Evolutionary conservation across 345 rosid species (phyloP), one percentile per base, ranked within the genome.

Genomic region (Syzygium grande): DNA sequence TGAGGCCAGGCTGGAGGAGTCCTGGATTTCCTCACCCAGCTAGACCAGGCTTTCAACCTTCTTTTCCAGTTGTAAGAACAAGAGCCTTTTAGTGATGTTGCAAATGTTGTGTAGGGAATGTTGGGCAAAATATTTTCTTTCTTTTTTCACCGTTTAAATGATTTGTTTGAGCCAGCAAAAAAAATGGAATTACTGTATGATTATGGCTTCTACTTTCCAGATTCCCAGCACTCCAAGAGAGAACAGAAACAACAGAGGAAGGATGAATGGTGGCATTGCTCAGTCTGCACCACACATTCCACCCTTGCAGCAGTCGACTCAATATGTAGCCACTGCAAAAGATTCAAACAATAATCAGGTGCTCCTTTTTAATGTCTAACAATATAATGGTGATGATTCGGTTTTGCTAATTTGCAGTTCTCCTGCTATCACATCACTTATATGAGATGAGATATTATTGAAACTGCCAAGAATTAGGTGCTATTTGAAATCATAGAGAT

Each of bases 1-100:
- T 93, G 90, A 91, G 95, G 90, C 92, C 94, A 25, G 93, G 91
- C 23, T 94, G 97, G 96, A 90, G 94, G 88, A 86, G 92, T 23
- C 90, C 89, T 88, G 91, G 92, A 85, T 88, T 94, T 89, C 90
- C 89, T 46, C 92, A 94, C 87, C 90, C 94, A 84, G 56, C 92
- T 78, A 92, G 94, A 83, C 95, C 96, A 51, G 85, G 88, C 83
- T 92, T 89, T 90, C 95, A 92, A 89, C 90, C 93, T 77, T 52
- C 97, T 59, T 84, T 92, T 85, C 92, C 95, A 52, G 86, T 87
- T 89, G 96, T 94, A 90, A 85, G 91, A 88, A 29, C n/a, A 9
- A 34, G 11, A 23, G 58, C 52, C 65, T 43, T 12, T 54, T 53
- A 29, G 86, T 5, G 61, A 54, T 9, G 19, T 85, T 54, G 41